These are phyloP conservation scores for Xylaria bambusicola DNA, from an alignment of 495 filamentous ascomycete species.

Conservation along the genomic window DNA sequence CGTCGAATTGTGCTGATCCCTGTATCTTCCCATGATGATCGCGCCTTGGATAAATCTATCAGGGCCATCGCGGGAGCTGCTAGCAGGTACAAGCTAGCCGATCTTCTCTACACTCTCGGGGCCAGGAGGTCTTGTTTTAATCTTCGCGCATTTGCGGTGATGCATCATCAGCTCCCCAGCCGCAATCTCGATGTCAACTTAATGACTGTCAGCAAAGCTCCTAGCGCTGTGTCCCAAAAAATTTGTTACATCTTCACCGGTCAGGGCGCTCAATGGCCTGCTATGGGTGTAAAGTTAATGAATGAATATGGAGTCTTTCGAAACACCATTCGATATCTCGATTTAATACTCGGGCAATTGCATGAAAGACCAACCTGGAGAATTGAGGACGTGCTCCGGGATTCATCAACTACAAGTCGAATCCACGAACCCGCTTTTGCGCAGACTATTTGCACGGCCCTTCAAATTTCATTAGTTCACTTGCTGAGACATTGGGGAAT, in stretches of 20 bases:
- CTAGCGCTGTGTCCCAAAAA: neutral
- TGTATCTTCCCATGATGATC: conserved; percentile 34
- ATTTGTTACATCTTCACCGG: conserved; percentile 12
- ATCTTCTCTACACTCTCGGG: conserved; percentile 39
- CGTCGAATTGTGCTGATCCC: conserved; percentile 23
- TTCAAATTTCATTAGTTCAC: conserved; percentile 50
- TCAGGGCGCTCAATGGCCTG: conserved; percentile 4
- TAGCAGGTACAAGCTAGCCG: conserved; percentile 24
- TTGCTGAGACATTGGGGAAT: conserved; percentile 49
- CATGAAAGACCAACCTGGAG: conserved; percentile 12
- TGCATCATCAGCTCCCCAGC: no score
- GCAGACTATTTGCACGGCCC: conserved; percentile 41
- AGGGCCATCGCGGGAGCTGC: conserved; percentile 23
- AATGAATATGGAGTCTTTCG: neutral
- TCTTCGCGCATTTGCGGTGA: conserved; percentile 28
- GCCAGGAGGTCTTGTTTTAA: conserved; percentile 26
- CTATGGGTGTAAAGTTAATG: conserved; percentile 8
- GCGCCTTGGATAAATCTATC: conserved; percentile 30
- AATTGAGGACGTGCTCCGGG: conserved; percentile 24
- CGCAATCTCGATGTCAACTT: conserved; percentile 11
- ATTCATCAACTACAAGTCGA: conserved; percentile 17
- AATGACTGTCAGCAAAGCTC: neutral
- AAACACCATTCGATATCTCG: neutral
- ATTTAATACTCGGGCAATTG: conserved; percentile 1
- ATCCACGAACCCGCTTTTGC: conserved; percentile 33